Percentiles rank a stretch among this genome's conserved stretches.
phyloP scores from a whole-genome alignment of 2,329 filamentous ascomycete genomes.

The Talaromyces sp. region DNA sequence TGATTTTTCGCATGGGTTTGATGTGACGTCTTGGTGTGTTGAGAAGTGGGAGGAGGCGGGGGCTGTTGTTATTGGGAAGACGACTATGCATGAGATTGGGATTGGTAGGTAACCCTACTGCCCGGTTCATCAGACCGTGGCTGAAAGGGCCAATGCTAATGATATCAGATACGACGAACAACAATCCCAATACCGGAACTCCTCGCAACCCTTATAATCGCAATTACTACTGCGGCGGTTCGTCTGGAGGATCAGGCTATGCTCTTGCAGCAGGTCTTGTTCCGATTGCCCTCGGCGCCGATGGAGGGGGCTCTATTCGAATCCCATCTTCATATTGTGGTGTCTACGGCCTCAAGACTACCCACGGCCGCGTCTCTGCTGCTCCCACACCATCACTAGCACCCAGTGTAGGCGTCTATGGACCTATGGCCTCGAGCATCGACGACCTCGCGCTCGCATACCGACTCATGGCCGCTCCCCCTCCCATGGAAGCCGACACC shows the following conservation, averaged over 20 bases:
- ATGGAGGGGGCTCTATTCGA: slow-evolving; percentile 73
- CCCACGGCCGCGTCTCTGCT: slow-evolving; percentile 65
- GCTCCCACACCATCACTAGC: slow-evolving; percentile 60
- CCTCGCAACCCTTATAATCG: slow-evolving; percentile 75
- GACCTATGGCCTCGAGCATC: slow-evolving; percentile 73
- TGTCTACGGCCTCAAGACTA: slow-evolving; percentile 77
- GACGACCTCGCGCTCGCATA: slow-evolving; percentile 80
- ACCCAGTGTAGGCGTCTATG: slow-evolving; percentile 64
- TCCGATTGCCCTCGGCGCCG: slow-evolving; percentile 70
- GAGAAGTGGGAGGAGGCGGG: slow-evolving; percentile 70
- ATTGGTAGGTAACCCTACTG: slow-evolving; percentile 51
- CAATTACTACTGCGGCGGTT: slow-evolving; percentile 76
- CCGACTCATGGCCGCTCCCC: slow-evolving; percentile 71
- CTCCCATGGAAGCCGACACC: slow-evolving; percentile 56
- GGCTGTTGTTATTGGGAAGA: slow-evolving; percentile 72
- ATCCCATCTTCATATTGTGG: slow-evolving; percentile 75
- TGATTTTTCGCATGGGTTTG: slow-evolving; percentile 52
- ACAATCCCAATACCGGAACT: slow-evolving; percentile 73
- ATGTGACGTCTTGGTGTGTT: slow-evolving; percentile 68
- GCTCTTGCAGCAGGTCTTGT: slow-evolving; percentile 68
- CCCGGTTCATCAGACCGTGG: no score
- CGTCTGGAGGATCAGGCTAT: slow-evolving; percentile 74
- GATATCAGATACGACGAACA: slow-evolving; percentile 69
- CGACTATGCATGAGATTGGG: slow-evolving; percentile 78
- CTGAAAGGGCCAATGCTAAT: not conserved